Evolutionary conservation across 1,139 yeast species (phyloP), one percentile per base, ranked within the genome.

Genomic region (Sugiyamaella xylanicola): DNA sequence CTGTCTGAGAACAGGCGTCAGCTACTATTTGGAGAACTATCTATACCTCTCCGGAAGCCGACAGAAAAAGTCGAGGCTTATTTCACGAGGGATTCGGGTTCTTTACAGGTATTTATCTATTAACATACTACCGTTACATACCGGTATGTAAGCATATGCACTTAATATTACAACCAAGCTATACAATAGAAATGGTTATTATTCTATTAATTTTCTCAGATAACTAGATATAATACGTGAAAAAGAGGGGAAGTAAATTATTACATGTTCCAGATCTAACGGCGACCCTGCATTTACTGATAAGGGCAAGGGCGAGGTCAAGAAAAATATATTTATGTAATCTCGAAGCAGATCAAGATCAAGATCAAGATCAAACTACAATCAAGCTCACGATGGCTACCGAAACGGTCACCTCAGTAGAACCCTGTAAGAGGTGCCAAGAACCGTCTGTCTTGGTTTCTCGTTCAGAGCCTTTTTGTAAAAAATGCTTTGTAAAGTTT

Each of bases 391-490:
- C 13, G 4, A 48, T 39, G 51, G 39, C 51, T 11, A 27, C 27
- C 13, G 39, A 48, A 17, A 7, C 25, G 19, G n/a, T 40, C 9
- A 17, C 20, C 11, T 45, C 37, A 19, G 11, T 50, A 15, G 27
- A 36, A 15, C 51, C 49, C 13, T 69, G 70, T 51, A 59, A 59
- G 61, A 74, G 93, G 61, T 89, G 96, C 69, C 77, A 79, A 41
- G 67, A 68, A 0, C 61, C 62, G 0, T 82, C 88, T 0, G 75
- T 74, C 1, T 69, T 85, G 4, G 66, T 75, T 0, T 80, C 92
- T 1, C 74, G 97, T 61, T 86, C 86, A 62, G 96, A 90, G 66
- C 69, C 74, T 8, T 86, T 87, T 60, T 89, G 96, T 70, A 57
- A 57, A 25, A 63, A 66, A n/a, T 92, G 98, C 69, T 91, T 89